Evolutionary conservation across 306 rosid genomes (phyloP).

Genomic region (Acmispon strigosus): DNA sequence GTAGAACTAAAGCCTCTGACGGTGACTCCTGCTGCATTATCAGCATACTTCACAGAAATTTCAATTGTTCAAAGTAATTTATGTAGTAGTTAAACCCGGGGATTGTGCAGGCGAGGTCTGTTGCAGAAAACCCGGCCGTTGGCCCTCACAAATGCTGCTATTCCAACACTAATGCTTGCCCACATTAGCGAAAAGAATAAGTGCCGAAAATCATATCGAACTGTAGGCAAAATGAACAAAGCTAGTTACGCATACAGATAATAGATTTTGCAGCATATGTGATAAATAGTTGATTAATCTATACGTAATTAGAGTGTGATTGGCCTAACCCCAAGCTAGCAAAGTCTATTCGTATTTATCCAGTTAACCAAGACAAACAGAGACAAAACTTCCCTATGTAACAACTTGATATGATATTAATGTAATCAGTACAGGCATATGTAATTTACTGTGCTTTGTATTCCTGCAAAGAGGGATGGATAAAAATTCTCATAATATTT

Average conservation of each 20-base stretch:
- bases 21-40: constrained; percentile 26
- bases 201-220: constrained; percentile 70
- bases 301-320: background rate
- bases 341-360: constrained; percentile 3
- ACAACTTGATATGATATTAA: background rate
- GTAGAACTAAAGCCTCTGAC: background rate
- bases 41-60: constrained; percentile 7
- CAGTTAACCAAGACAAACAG: background rate
- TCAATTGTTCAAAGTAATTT: constrained; percentile 1
- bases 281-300: background rate
- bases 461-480: background rate
- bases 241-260: background rate
- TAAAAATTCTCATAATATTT: background rate
- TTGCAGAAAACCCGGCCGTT: constrained; percentile 91
- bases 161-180: constrained; percentile 69
- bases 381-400: background rate
- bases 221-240: constrained; percentile 35
- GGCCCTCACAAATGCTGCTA: constrained; percentile 85
- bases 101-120: constrained; percentile 82
- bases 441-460: background rate
- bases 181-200: constrained; percentile 75
- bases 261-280: constrained; percentile 4
- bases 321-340: background rate
- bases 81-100: constrained; percentile 30
- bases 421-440: background rate